Conservation (phyloP, 352 stramenopile genomes). For the Globisporangium nunn region DNA sequence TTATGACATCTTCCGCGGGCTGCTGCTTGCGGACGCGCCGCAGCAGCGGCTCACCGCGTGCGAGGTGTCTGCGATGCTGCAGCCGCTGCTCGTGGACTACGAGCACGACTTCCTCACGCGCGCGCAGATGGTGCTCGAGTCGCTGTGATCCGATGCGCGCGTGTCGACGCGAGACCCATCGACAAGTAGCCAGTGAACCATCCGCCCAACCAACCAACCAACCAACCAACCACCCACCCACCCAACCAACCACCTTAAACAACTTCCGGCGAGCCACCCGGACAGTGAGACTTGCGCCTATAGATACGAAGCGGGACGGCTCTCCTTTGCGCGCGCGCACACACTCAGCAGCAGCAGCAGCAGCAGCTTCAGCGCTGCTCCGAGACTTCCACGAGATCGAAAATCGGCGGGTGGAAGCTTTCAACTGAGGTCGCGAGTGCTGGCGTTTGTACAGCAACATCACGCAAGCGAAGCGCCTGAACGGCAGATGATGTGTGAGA, state of each 20-base stretch:
- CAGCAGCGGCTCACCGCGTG: conserved; percentile 49
- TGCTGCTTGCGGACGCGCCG: conserved; percentile 45
- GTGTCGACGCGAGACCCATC: not conserved
- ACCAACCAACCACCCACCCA: not conserved
- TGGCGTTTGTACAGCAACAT: too few relatives aligned
- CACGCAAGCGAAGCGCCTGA: too few relatives aligned
- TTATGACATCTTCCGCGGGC: conserved; percentile 63
- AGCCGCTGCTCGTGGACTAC: conserved; percentile 51
- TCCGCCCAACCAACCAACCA: not conserved
- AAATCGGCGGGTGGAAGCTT: too few relatives aligned
- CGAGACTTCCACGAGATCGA: too few relatives aligned
- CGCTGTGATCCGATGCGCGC: conserved; percentile 8
- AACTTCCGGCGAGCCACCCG: too few relatives aligned
- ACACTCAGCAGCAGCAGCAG: too few relatives aligned
- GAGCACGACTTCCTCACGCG: conserved; percentile 47
- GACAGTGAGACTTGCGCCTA: not conserved
- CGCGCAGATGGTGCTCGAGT: conserved; percentile 41
- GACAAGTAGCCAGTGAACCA: not conserved
- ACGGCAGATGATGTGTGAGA: too few relatives aligned
- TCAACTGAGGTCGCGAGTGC: too few relatives aligned
- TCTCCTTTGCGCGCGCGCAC: too few relatives aligned
- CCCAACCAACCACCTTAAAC: too few relatives aligned
- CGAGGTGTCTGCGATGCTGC: conserved; percentile 40
- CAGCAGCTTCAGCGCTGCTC: too few relatives aligned
- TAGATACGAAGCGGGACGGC: not conserved